Percentiles rank a stretch among this genome's conserved stretches.
Conservation (phyloP, 345 rosid species). For the Salix dunnii region DNA sequence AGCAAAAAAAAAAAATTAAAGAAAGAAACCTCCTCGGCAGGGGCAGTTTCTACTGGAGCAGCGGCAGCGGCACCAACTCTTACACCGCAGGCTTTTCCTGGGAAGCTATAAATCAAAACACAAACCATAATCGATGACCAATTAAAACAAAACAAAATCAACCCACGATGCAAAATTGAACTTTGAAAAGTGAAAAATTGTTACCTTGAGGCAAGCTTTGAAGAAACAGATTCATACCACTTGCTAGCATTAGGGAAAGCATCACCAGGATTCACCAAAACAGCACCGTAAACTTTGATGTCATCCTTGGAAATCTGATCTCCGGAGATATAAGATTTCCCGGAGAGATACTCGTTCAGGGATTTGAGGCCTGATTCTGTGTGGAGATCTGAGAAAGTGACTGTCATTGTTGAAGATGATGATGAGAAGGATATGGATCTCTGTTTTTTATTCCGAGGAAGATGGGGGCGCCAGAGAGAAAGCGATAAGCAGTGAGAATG, state of each 20-base stretch:
- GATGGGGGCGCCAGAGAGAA: neutral
- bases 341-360: conserved; percentile 65
- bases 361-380: conserved; percentile 76
- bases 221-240: conserved; percentile 72
- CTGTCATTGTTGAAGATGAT: conserved; percentile 44
- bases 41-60: conserved; percentile 24
- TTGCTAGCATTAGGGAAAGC: conserved; percentile 66
- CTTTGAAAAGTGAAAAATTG: neutral
- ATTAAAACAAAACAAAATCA: conserved; percentile 4
- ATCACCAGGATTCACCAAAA: conserved; percentile 52
- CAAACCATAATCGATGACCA: neutral
- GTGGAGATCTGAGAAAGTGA: conserved; percentile 81
- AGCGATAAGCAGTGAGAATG: neutral
- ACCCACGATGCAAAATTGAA: neutral
- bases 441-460: too few species aligned
- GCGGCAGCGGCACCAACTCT: conserved; percentile 51
- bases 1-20: too few species aligned
- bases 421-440: neutral
- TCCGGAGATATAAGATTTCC: conserved; percentile 73
- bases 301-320: conserved; percentile 61
- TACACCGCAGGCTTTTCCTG: conserved; percentile 82
- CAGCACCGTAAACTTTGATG: conserved; percentile 76
- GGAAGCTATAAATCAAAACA: conserved; percentile 47
- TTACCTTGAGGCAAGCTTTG: conserved; percentile 65
- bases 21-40: conserved; percentile 28